Evolutionary conservation across 768 basidiomycete genomes (phyloP).

Genomic region (Suillus luteus): DNA sequence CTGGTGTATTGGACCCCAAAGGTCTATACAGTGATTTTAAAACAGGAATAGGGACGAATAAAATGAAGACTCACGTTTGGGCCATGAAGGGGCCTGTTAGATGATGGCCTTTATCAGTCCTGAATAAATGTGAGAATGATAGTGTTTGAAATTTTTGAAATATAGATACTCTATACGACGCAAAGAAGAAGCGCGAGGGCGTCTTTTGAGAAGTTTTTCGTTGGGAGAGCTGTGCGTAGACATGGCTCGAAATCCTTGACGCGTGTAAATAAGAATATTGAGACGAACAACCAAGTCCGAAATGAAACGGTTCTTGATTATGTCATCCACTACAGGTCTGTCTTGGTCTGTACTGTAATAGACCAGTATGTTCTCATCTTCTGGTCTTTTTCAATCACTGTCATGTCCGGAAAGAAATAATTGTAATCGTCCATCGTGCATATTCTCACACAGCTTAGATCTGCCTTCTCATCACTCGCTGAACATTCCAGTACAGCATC

Average conservation of each 20-base stretch:
- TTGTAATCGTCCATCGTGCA: slow-evolving; percentile 56
- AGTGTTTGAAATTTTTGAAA: slow-evolving; percentile 12
- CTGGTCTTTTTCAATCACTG: slow-evolving; percentile 56
- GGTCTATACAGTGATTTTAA: slow-evolving; percentile 32
- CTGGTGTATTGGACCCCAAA: slow-evolving; percentile 39
- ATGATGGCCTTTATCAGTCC: slow-evolving; percentile 59
- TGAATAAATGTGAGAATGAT: slow-evolving; percentile 27
- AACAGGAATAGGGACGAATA: not conserved
- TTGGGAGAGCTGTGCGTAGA: slow-evolving; percentile 1
- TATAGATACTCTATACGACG: slow-evolving; percentile 35
- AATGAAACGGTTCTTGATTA: slow-evolving; percentile 8
- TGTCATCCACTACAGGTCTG: not conserved
- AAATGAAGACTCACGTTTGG: slow-evolving; percentile 52
- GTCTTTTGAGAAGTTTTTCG: slow-evolving; percentile 15
- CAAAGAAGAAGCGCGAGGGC: slow-evolving; percentile 11
- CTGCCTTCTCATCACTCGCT: slow-evolving; percentile 40
- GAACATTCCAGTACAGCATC: slow-evolving; percentile 37
- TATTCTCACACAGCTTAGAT: slow-evolving; percentile 63
- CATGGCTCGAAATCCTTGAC: not conserved
- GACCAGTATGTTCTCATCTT: slow-evolving; percentile 60
- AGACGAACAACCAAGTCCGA: not conserved
- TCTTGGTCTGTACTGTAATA: no score
- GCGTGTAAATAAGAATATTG: not conserved
- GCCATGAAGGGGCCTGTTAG: slow-evolving; percentile 62
- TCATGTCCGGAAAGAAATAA: slow-evolving; percentile 55